Base-by-base conservation (phyloP, 2,329 filamentous ascomycete species). In the Purpureocillium takamizusanense region DNA sequence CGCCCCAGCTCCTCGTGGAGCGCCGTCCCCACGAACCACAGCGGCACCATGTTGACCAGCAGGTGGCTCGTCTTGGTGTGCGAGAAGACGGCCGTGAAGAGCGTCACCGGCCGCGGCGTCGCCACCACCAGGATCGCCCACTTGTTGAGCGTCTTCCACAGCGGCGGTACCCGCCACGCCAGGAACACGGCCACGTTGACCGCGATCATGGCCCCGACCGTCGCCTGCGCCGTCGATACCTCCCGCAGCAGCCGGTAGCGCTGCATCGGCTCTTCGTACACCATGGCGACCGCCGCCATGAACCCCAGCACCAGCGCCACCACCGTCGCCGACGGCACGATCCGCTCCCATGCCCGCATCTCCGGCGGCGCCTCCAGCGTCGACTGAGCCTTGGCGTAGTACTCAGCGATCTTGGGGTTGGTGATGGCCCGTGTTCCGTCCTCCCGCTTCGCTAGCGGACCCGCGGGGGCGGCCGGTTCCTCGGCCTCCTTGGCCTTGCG, bases 1-100 rank as follows among this genome's bases (percentile, higher is more conserved):
- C 83, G 70, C 10, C 81, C 83, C 18, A 86, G 62, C 48, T 86
- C 80, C 44, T 86, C 78, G 59, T 86, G 81, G 27, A 86, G 64
- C 2, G 71, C 66, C 9, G 72, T 72, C 17, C 83, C 86, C 14
- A 87, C 66, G 51, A 85, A 64, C 65, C 70, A 81, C 4, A 90
- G 64, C 31, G 73, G 63, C 8, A 70, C 48, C 73, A 85, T 78
- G 60, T 90, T 90, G 31, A 68, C 54, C 17, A 67, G 42, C 29
- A 85, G 55, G 56, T 92, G 86, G 34, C 58, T 51, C 14, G 78
- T 46, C 3, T 59, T 62, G 38, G 83, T 74, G 62, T 92, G 86
- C 15, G 79, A 83, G 62, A 88, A 85, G 36, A 76, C 63, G 47
- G 76, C 76, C 27, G 76, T 75, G 21, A 90, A 51, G 44, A 85